A percentile compares a stretch with the other conserved stretches of the same genome.
phyloP scores from a whole-genome alignment of 495 filamentous ascomycete species.

The Apodospora peruviana region DNA sequence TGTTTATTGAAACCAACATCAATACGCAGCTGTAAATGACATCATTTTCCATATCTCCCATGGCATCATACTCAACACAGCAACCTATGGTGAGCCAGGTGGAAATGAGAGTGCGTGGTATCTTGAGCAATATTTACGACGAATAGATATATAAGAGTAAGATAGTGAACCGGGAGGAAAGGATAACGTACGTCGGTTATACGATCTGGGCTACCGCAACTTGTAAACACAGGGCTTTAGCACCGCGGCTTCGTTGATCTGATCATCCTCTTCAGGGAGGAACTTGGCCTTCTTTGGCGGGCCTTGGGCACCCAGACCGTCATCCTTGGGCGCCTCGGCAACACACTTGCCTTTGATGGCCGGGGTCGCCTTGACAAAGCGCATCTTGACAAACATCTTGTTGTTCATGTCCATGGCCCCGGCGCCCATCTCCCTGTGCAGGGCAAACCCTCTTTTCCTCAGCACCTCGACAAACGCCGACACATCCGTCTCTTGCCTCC shows the following conservation, averaged over 20 bases:
- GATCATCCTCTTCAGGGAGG: slow-evolving; percentile 47
- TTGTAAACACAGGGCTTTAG: slow-evolving; percentile 98
- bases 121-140: no score
- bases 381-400: slow-evolving; percentile 98
- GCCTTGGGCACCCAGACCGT: slow-evolving; percentile 14
- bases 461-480: slow-evolving; percentile 84
- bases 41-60: no score
- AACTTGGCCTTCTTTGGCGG: slow-evolving; percentile 51
- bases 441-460: slow-evolving; percentile 67
- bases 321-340: slow-evolving; percentile 12
- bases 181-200: no score
- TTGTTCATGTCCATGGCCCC: slow-evolving; percentile 73
- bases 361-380: slow-evolving; percentile 73
- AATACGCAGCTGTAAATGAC: no score
- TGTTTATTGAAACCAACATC: no score
- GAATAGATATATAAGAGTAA: no score
- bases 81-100: no score
- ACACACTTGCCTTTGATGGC: slow-evolving; percentile 67
- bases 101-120: no score
- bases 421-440: slow-evolving; percentile 49
- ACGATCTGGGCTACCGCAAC: slow-evolving; percentile 50
- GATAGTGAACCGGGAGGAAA: no score
- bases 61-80: no score
- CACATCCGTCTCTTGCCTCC: slow-evolving; percentile 70
- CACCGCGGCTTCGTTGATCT: slow-evolving; percentile 58